Conservation (phyloP, 768 basidiomycete species). For the Lactifluus piperatus region DNA sequence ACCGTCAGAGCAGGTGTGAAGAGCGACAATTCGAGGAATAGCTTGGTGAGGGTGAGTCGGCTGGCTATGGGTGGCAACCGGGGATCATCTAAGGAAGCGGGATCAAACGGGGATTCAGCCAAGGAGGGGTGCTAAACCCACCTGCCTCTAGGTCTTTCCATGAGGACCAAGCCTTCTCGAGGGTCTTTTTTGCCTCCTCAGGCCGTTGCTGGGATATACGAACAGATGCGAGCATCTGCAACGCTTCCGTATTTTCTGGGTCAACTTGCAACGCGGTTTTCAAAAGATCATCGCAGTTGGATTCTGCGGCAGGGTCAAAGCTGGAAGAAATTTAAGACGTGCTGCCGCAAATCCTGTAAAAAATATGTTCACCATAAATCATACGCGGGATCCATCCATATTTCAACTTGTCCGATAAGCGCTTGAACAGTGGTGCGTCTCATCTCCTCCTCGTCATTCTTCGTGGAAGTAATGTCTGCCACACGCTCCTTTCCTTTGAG, state of each 20-base stretch:
- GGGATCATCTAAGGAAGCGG: slow-evolving; percentile 44
- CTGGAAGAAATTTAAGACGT: slow-evolving; percentile 33
- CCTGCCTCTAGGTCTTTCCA: slow-evolving; percentile 65
- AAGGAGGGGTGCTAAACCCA: slow-evolving; percentile 19
- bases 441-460: slow-evolving; percentile 47
- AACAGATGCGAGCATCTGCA: slow-evolving; percentile 76
- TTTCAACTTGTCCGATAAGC: slow-evolving; percentile 83
- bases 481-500: slow-evolving; percentile 69
- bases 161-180: slow-evolving; percentile 56
- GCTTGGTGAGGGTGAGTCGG: slow-evolving; percentile 65
- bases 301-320: slow-evolving; percentile 73
- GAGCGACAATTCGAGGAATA: slow-evolving; percentile 69
- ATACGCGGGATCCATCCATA: slow-evolving; percentile 90
- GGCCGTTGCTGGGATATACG: slow-evolving; percentile 80
- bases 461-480: slow-evolving; percentile 28
- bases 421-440: slow-evolving; percentile 67
- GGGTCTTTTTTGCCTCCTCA: slow-evolving; percentile 67
- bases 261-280: slow-evolving; percentile 63
- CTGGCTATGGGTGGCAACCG: slow-evolving; percentile 63
- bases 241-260: slow-evolving; percentile 67
- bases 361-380: slow-evolving; percentile 64
- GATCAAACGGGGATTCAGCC: not conserved
- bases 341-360: not conserved
- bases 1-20: slow-evolving; percentile 68
- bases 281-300: slow-evolving; percentile 73